A percentile compares a stretch with the other conserved stretches of the same genome.
Evolutionary conservation across 805 yeast species (phyloP).

Genomic region (Blastobotrys parvus): DNA sequence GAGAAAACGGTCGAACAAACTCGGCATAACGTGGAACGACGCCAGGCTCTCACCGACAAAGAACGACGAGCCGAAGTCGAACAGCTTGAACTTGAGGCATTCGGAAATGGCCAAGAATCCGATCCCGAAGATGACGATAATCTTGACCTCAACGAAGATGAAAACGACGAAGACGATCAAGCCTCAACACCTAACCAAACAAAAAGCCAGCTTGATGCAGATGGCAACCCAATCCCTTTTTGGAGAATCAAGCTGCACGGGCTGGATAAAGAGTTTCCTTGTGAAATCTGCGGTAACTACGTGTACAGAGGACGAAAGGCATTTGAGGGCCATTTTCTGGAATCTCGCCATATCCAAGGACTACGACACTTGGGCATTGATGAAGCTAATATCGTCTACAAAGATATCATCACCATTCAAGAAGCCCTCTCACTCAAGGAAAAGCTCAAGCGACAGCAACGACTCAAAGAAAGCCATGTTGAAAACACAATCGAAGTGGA

Average conservation of each 20-base stretch:
- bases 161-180: conserved; percentile 23
- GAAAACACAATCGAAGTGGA: conserved; percentile 73
- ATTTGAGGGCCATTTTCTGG: conserved; percentile 71
- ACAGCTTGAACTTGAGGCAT: conserved; percentile 29
- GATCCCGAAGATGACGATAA: conserved; percentile 8
- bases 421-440: conserved; percentile 62
- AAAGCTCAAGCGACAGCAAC: conserved; percentile 32
- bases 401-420: conserved; percentile 54
- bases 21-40: conserved; percentile 49
- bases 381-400: conserved; percentile 45
- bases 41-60: conserved; percentile 57
- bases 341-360: conserved; percentile 62
- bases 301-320: conserved; percentile 64
- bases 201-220: conserved; percentile 72
- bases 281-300: conserved; percentile 82
- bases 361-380: conserved; percentile 67
- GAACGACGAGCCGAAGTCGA: conserved; percentile 54
- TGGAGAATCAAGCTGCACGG: conserved; percentile 94
- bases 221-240: conserved; percentile 85
- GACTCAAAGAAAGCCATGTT: conserved; percentile 33
- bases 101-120: conserved; percentile 11
- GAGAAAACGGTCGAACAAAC: conserved; percentile 41
- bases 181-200: conserved; percentile 36
- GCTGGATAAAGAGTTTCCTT: conserved; percentile 55
- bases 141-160: conserved; percentile 14